Base-by-base conservation (phyloP, 345 rosid genomes). In the Melaleuca quinquenervia region DNA sequence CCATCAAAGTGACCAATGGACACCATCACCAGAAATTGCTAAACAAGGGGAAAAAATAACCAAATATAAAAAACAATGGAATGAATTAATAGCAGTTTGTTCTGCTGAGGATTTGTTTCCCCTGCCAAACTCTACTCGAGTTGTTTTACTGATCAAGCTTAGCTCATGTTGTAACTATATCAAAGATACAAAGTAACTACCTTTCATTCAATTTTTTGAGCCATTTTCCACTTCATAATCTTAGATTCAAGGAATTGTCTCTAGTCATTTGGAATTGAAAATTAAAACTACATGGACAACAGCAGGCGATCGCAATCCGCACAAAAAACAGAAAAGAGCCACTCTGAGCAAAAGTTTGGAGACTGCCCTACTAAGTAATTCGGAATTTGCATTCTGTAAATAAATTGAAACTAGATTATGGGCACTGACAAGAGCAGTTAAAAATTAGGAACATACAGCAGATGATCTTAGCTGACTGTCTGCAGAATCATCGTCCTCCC, bases 391-490 rank as follows among this genome's bases (percentile, higher is more conserved):
- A 70, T 32, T 32, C 32, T 36, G 26, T 36, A 70, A 70, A 70
- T 18, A 70, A 70, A 70, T 18, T 70, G 45, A 12, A 70, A 70
- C 48, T 32, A 70, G 78, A 70, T 70, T 70, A 32, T 70, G 24
- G 78, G 78, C 48, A 36, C 18, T 21, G 0, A 70, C 13, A 32
- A 70, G 78, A 70, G 48, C 8, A 58, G 70, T 58, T n/a, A 58
- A n/a, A 53, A 18, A 11, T 70, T 82, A 85, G 64, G 48, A 84
- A 88, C 97, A 89, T 97, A 95, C 99, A 91, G 99, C 99, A 87
- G 98, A 97, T 64, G 95, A 92, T 92, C 98, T 94, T 87, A 97
- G 94, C 89, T 94, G 96, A 90, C 94, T 93, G 85, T 97, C 96
- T 76, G 98, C 96, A 50, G 89, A 89, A 85, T 94, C 98, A 90